phyloP scores from a whole-genome alignment of 305 asterid genomes.

The Fraxinus dipetala region DNA sequence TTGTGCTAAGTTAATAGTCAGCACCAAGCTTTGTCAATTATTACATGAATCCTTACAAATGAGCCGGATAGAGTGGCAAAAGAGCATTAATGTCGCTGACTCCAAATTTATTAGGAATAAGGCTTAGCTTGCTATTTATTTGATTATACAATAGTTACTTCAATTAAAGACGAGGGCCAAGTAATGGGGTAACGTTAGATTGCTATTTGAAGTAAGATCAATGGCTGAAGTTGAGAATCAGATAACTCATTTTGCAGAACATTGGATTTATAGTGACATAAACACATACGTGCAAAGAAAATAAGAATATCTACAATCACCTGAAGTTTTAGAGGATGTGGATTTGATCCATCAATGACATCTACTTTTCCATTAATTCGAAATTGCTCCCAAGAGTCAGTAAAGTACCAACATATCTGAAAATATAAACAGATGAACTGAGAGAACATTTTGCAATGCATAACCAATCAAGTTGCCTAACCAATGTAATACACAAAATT shows the following conservation, averaged over 20 bases:
- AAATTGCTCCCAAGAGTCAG: constrained; percentile 88
- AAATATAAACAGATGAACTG: constrained; percentile 6
- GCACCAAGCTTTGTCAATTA: neutral
- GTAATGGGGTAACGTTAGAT: neutral
- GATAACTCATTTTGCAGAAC: neutral
- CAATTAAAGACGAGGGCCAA: neutral
- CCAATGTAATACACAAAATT: neutral
- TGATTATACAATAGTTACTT: neutral
- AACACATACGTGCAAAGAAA: neutral
- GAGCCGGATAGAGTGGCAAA: neutral
- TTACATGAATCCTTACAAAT: neutral
- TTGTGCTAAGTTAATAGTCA: neutral
- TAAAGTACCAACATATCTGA: constrained; percentile 92
- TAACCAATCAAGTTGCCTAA: constrained; percentile 1
- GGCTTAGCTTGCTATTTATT: neutral
- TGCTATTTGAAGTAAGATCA: neutral
- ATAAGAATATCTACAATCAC: constrained; percentile 25
- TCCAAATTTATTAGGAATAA: neutral
- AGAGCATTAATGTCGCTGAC: neutral
- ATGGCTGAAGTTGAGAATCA: neutral
- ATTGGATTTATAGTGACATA: neutral
- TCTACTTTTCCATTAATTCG: constrained; percentile 72
- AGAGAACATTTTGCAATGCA: neutral
- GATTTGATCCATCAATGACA: constrained; percentile 59
- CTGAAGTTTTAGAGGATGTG: constrained; percentile 65